Evolutionary conservation across 306 rosid genomes (phyloP), one percentile per base, ranked within the genome.

Genomic region (Comarum palustre): DNA sequence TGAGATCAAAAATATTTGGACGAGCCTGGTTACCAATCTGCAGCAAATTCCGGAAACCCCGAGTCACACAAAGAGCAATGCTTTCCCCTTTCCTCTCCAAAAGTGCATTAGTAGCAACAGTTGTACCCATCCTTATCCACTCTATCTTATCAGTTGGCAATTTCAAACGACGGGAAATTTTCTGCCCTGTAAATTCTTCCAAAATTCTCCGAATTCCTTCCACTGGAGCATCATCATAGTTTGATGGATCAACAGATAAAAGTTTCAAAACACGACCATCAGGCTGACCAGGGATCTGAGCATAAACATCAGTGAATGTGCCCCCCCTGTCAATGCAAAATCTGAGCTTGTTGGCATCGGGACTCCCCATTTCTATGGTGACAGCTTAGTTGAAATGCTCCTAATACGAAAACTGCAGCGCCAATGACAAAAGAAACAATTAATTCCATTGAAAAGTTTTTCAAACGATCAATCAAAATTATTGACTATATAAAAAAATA

Each of bases 111-210:
- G 97, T 93, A 2, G 97, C 97, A 66, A 91, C 97, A 52, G 98
- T 93, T 62, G 98, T 93, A 52, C 98, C 98, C 97, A 93, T 93
- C 80, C 98, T 82, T 76, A 93, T 93, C 98, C 98, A 93, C 84
- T 91, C 98, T 34, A 93, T 91, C 81, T 83, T 90, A 77, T 87
- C 90, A 0, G 97, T 91, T 6, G 97, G 96, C 65, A 93, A 87
- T 66, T 89, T 91, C 0, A 80, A 79, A 75, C 70, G 71, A 52
- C 97, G 83, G 0, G 92, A 78, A 57, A 93, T 79, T 73, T 84
- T 87, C 72, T 86, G 71, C 22, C 94, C 87, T 0, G 75, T 79
- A 70, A 72, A 89, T 24, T 93, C 94, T 74, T 93, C 92, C 17
- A 93, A 90, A 45, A 90, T 84, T 87, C 97, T 85, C 62, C 97